Evolutionary conservation across 139 green algal species (phyloP).

Genomic region (Auxenochlorella pyrenoidosa): DNA sequence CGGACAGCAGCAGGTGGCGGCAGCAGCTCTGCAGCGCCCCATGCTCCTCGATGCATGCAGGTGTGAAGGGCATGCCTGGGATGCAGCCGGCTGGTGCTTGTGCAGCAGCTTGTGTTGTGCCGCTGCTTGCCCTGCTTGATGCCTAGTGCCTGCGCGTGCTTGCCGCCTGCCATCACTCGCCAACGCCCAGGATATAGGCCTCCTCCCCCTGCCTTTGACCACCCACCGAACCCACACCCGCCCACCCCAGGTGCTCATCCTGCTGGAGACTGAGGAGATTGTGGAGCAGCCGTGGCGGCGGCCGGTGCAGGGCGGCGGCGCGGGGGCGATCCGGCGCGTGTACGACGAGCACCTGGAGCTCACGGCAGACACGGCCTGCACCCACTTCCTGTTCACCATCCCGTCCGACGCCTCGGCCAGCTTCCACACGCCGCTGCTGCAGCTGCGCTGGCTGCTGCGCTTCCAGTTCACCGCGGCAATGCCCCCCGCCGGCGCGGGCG

Average conservation of each 20-base stretch:
- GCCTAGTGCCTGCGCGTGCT: no score
- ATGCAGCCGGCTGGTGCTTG: not conserved
- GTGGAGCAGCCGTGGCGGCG: conserved; percentile 52
- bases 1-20: not conserved
- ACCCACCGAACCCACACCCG: not conserved
- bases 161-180: no score
- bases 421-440: conserved; percentile 79
- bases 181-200: no score
- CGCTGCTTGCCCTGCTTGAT: no score
- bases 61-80: not conserved
- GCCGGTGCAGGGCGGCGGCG: conserved; percentile 1
- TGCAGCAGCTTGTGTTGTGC: no score
- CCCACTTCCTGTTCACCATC: conserved; percentile 82
- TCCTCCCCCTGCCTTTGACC: no score
- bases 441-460: conserved; percentile 74
- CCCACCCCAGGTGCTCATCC: conserved; percentile 55
- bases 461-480: conserved; percentile 75
- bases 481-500: not conserved
- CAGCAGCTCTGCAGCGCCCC: not conserved
- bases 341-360: conserved; percentile 78
- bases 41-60: conserved; percentile 35
- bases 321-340: conserved; percentile 62
- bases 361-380: conserved; percentile 65
- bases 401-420: conserved; percentile 69
- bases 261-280: conserved; percentile 74